Percentiles rank a stretch among this genome's conserved stretches.
These are phyloP conservation scores for Penicillium crustosum DNA, from an alignment of 2,329 filamentous ascomycete species.

Conservation along the genomic window DNA sequence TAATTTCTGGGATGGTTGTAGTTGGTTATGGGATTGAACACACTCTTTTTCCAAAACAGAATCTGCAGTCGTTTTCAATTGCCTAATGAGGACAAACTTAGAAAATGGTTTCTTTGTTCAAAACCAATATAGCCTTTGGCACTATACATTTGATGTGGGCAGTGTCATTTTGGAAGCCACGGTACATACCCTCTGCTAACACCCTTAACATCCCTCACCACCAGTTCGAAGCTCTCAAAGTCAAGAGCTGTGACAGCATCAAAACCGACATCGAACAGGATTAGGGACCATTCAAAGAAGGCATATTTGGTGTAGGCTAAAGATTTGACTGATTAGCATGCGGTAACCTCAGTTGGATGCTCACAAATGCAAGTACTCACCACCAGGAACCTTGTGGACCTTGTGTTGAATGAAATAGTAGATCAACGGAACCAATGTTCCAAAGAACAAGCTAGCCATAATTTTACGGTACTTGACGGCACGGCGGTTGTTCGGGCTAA, in stretches of 20 bases:
- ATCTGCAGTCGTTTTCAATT: conserved; percentile 50
- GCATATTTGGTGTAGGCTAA: conserved; percentile 94
- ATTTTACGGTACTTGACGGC: conserved; percentile 89
- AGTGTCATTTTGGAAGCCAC: conserved; percentile 83
- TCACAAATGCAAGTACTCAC: conserved; percentile 53
- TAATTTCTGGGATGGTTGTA: conserved; percentile 20
- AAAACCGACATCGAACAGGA: conserved; percentile 93
- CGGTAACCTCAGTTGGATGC: background rate
- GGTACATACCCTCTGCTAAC: conserved; percentile 97
- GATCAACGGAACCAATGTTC: conserved; percentile 81
- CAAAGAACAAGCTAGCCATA: conserved; percentile 81
- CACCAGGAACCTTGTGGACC: conserved; percentile 87
- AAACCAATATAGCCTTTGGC: conserved; percentile 43
- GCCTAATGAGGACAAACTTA: conserved; percentile 45
- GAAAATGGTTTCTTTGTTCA: conserved; percentile 34
- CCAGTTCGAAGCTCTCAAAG: conserved; percentile 83
- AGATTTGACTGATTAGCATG: conserved; percentile 1
- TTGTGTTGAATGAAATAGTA: conserved; percentile 99
- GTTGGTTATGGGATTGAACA: conserved; percentile 41
- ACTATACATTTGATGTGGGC: conserved; percentile 51
- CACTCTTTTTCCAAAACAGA: conserved; percentile 71
- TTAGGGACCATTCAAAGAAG: conserved; percentile 96
- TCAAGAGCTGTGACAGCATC: conserved; percentile 92
- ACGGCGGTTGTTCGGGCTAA: conserved; percentile 79
- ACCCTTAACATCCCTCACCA: conserved; percentile 85